Percentiles rank a stretch among this genome's conserved stretches.
phyloP scores from a whole-genome alignment of 75 land plant genomes.

The Pinus albicaulis region DNA sequence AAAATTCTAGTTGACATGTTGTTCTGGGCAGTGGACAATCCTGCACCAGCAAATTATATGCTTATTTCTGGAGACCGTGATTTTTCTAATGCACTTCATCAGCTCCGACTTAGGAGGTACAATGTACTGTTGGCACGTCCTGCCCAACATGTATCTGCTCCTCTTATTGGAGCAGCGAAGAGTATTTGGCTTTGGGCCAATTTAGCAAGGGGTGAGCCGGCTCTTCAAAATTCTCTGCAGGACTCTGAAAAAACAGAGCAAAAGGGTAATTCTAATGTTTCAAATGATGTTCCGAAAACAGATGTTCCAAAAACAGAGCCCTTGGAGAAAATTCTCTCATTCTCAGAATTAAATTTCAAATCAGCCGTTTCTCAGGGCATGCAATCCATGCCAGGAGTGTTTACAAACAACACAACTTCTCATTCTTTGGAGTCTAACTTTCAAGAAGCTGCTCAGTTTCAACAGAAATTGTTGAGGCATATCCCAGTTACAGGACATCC shows the following conservation, averaged over 20 bases:
- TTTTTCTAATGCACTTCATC: constrained; percentile 75
- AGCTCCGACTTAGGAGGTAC: constrained; percentile 63
- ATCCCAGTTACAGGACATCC: background rate
- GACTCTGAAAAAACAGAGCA: background rate
- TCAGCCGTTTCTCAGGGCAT: constrained; percentile 6
- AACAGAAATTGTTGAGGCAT: constrained; percentile 13
- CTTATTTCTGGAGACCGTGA: constrained; percentile 86
- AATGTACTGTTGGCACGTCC: constrained; percentile 79
- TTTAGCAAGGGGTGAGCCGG: constrained; percentile 47
- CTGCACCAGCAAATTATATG: constrained; percentile 78
- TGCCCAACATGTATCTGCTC: constrained; percentile 41
- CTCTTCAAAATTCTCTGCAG: constrained; percentile 14
- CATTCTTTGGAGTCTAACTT: constrained; percentile 7
- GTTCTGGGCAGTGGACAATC: constrained; percentile 83
- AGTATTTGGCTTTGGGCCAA: constrained; percentile 72
- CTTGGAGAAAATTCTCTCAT: background rate
- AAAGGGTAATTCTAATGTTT: constrained; percentile 14
- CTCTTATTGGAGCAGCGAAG: constrained; percentile 73
- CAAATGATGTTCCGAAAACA: constrained; percentile 1
- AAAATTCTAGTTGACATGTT: constrained; percentile 76
- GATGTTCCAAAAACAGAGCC: background rate
- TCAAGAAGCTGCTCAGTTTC: constrained; percentile 2
- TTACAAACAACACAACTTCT: background rate
- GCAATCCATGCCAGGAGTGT: background rate
- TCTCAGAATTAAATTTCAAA: constrained; percentile 7